Evolutionary conservation across 352 stramenopile species (phyloP), one percentile per base, ranked within the genome.

Genomic region (Phytophthora sp.): DNA sequence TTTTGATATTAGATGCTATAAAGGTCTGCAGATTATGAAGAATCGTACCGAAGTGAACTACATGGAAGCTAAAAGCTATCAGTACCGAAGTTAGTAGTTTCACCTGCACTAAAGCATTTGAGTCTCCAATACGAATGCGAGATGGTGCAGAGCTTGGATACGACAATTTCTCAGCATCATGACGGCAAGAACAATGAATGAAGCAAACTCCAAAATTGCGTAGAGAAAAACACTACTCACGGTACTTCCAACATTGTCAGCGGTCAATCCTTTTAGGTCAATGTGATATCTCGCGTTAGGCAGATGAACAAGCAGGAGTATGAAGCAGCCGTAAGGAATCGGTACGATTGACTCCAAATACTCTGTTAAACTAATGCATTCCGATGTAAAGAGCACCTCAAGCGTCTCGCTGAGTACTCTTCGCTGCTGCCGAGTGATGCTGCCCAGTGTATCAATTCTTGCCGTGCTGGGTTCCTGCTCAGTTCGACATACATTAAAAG

Each of bases 121-220:
- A 5, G 48, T 66, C 21, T 74, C 53, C 4, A 74, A 38, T 21
- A 69, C 65, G 26, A 74, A 50, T n/a, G 42, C 42, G 42, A 50
- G 24, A n/a, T 50, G 24, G 9, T 50, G 24, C 1, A 50, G 42
- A 12, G 23, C 15, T 32, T 15, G 9, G 3, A 32, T 34, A 15
- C 42, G 21, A 24, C 42, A 50, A 13, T 50, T n/a, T 23, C 20
- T 24, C 21, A 34, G 32, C 21, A 50, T 50, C 5, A 50, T 24
- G 42, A 50, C 8, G 50, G 11, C 37, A 34, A n/a, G 57, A 6
- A 21, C 51, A 20, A 20, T 35, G 26, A 20, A 56, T 21, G 38
- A 45, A 45, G 27, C 5, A 18, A 18, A 45, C 12, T 45, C 38
- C 1, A 45, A 12, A 5, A 30, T 4, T 7, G 18, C 38, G 20